Conservation (phyloP, 2,329 filamentous ascomycete species). For the Botrytis tulipae region DNA sequence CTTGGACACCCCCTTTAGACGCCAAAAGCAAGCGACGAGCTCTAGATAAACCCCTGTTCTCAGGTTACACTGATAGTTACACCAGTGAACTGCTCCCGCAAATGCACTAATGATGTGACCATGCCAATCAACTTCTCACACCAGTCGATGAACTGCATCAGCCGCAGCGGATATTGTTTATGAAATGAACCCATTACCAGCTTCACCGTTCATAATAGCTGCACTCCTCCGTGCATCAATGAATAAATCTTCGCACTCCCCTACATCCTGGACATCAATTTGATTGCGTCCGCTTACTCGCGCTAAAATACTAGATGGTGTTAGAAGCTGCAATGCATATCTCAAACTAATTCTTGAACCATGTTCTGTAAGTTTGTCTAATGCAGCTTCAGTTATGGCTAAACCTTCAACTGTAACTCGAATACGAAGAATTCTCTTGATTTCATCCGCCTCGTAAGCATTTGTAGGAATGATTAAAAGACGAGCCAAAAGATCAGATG, state of each 20-base stretch:
- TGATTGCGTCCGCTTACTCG: slow-evolving; percentile 75
- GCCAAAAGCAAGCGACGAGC: slow-evolving; percentile 23
- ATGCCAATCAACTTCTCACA: slow-evolving; percentile 6
- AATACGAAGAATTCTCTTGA: slow-evolving; percentile 86
- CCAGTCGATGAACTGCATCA: slow-evolving; percentile 9
- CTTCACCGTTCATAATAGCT: slow-evolving; percentile 61
- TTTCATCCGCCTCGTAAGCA: slow-evolving; percentile 83
- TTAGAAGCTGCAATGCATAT: slow-evolving; percentile 86
- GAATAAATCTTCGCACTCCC: slow-evolving; percentile 80
- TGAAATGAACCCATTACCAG: slow-evolving; percentile 56
- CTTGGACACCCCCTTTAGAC: slow-evolving; percentile 18
- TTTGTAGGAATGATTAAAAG: slow-evolving; percentile 95
- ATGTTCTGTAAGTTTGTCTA: slow-evolving; percentile 83
- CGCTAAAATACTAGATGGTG: slow-evolving; percentile 70
- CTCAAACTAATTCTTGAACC: slow-evolving; percentile 86
- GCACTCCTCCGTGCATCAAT: slow-evolving; percentile 79
- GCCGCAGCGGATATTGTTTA: slow-evolving; percentile 25
- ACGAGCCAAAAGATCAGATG: slow-evolving; percentile 87
- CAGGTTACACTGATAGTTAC: neutral
- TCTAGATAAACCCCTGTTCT: slow-evolving; percentile 21
- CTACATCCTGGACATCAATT: slow-evolving; percentile 74
- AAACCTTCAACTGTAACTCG: slow-evolving; percentile 80
- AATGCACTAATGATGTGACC: neutral
- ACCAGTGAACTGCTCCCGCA: neutral
- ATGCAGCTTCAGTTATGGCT: slow-evolving; percentile 73